Conservation (phyloP, 73 alveolate genomes). For the Paramecium primaurelia region DNA sequence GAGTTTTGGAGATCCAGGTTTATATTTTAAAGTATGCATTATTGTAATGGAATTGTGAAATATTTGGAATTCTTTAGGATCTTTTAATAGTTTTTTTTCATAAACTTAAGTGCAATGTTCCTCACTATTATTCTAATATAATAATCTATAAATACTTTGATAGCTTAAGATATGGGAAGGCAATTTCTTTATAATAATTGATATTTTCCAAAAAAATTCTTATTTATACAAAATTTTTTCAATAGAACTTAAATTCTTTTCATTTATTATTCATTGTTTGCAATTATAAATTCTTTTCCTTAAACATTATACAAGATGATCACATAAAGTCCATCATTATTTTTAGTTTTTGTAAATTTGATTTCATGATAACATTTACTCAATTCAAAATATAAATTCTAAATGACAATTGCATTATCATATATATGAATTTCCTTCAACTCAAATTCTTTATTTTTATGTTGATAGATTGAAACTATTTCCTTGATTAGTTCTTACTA, state of each 20-base stretch:
- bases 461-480: not conserved
- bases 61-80: not conserved
- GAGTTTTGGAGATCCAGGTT: not conserved
- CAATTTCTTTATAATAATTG: not conserved
- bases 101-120: not conserved
- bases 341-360: not conserved
- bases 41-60: conserved; percentile 7
- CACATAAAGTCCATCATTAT: not conserved
- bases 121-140: not conserved
- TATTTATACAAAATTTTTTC: not conserved
- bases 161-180: not conserved
- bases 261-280: not conserved
- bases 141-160: not conserved
- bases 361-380: not conserved
- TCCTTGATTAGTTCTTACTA: not conserved
- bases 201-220: not conserved
- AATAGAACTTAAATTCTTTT: not conserved
- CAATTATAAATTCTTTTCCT: not conserved
- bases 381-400: not conserved
- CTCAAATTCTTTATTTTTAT: not conserved
- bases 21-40: not conserved
- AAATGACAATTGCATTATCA: not conserved
- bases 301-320: not conserved
- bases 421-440: not conserved
- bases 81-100: not conserved